Evolutionary conservation across 1,139 yeast genomes (phyloP).

Genomic region (Meyerozyma carpophila): DNA sequence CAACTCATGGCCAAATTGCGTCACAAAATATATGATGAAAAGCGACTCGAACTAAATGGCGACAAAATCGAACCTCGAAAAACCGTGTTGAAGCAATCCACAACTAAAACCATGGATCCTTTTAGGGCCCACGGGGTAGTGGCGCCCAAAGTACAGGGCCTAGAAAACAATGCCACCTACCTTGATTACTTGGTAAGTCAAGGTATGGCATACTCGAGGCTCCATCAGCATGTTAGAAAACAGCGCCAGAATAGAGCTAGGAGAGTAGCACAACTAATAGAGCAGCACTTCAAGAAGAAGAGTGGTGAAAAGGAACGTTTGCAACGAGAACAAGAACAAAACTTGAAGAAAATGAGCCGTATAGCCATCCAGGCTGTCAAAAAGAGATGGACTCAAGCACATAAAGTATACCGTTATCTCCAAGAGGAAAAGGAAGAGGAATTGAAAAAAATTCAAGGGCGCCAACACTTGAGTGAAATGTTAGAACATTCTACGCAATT

Average conservation of each 20-base stretch:
- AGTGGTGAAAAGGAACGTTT: constrained; percentile 86
- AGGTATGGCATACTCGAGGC: constrained; percentile 65
- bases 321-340: constrained; percentile 64
- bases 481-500: constrained; percentile 87
- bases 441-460: constrained; percentile 70
- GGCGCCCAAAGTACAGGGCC: constrained; percentile 36
- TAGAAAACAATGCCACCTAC: constrained; percentile 45
- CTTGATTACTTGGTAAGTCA: constrained; percentile 74
- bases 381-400: constrained; percentile 88
- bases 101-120: constrained; percentile 38
- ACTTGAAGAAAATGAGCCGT: constrained; percentile 64
- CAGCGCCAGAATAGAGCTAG: constrained; percentile 65
- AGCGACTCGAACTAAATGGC: constrained; percentile 36
- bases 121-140: constrained; percentile 34
- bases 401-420: constrained; percentile 63
- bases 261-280: constrained; percentile 77
- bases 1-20: constrained; percentile 22
- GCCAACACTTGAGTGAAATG: constrained; percentile 83
- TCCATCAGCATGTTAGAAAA: constrained; percentile 63
- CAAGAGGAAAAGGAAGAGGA: constrained; percentile 58
- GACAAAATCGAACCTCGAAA: constrained; percentile 42
- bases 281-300: constrained; percentile 77
- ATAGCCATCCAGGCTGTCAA: constrained; percentile 79
- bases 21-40: constrained; percentile 30
- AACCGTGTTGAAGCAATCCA: constrained; percentile 40